Base-by-base conservation (phyloP, 2,329 filamentous ascomycete species). In the Periconia sp. region DNA sequence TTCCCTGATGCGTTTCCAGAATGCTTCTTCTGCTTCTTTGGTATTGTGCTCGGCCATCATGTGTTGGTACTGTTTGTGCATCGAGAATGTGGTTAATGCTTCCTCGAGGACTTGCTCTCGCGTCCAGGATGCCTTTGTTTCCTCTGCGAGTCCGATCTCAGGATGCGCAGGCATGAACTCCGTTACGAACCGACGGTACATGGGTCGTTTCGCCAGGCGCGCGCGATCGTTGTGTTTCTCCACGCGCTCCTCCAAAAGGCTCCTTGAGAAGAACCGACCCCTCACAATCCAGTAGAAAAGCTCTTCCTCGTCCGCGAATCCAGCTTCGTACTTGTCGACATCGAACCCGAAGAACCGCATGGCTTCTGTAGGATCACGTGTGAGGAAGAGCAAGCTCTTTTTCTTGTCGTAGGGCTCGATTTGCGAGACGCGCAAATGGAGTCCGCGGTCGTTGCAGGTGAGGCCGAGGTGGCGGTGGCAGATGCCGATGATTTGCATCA, bases 361-460 rank as follows among this genome's bases (percentile, higher is more conserved):
- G 0, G 86, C 79, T 15, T 78, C 64, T 1, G 58, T 58, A 0
- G 88, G 85, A 11, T 88, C 78, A 1, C 71, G 71, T 0, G 85
- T 86, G 0, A 93, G 77, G 14, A 84, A 77, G 1, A 93, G 63
- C 53, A 82, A 82, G 45, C 84, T 76, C 53, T 78, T 78, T 54
- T 83, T 84, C 55, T 77, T 79, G 66, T 90, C 77, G 2, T 76
- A 58, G 0, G 68, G 56, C 62, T 92, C 89, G 33, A 92, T 85
- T 65, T 91, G 86, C 3, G 82, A 79, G 15, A 92, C 80, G 0
- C 88, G 82, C 0, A 93, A 62, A 66, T 81, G 84, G 1, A 94
- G 71, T 1, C 84, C 88, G 13, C 68, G 70, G 47, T 90, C 83
- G 59, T 85, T 87, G 20, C 85, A 75, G 0, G 84, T 88, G 8